These are phyloP conservation scores for Fraxinus sp. DNA, from an alignment of 305 asterid genomes.

Conservation along the genomic window DNA sequence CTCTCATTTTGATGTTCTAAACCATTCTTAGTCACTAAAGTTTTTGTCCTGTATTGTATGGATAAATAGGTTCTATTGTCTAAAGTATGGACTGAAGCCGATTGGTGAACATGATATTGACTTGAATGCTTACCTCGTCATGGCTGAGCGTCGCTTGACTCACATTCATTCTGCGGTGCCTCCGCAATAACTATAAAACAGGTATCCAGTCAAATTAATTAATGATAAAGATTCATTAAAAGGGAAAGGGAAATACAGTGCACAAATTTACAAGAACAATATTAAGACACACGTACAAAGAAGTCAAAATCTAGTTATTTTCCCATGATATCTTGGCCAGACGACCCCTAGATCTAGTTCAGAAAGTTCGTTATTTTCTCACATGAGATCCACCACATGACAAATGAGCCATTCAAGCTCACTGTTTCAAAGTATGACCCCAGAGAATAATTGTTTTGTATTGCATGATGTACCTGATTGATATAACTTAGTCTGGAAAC, in stretches of 20 bases:
- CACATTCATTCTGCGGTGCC: constrained; percentile 83
- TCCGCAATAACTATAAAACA: constrained; percentile 71
- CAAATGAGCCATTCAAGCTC: background rate
- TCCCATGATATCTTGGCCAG: constrained; percentile 13
- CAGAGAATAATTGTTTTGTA: constrained; percentile 7
- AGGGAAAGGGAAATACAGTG: constrained; percentile 2
- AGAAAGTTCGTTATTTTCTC: background rate
- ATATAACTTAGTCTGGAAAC: constrained; percentile 88
- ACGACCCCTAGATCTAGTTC: constrained; percentile 6
- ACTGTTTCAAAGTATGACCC: background rate
- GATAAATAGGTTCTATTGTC: background rate
- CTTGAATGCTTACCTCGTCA: constrained; percentile 64
- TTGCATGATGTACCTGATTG: constrained; percentile 62
- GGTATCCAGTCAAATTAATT: constrained; percentile 16
- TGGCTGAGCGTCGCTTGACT: constrained; percentile 62
- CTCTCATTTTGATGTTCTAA: constrained; percentile 10
- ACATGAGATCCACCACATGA: background rate
- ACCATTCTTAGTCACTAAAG: constrained; percentile 4
- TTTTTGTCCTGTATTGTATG: background rate
- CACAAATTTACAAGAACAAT: background rate
- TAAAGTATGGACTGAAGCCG: constrained; percentile 13
- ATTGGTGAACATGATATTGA: constrained; percentile 7
- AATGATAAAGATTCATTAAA: constrained; percentile 16
- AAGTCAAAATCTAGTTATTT: constrained; percentile 5
- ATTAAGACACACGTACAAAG: background rate